phyloP scores from a whole-genome alignment of 2,329 filamentous ascomycete genomes.

The Arthroderma uncinatum region DNA sequence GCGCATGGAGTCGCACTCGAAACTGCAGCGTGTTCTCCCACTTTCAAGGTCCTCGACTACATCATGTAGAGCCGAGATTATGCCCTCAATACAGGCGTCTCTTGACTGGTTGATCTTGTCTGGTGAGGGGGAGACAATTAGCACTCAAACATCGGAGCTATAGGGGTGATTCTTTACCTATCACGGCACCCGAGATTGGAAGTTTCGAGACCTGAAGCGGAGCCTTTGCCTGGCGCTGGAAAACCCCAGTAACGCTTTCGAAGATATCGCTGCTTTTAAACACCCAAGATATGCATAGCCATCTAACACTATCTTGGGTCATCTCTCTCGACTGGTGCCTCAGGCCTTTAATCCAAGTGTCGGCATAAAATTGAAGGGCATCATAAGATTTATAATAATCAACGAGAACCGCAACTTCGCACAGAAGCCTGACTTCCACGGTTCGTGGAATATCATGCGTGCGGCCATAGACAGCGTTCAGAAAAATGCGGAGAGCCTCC shows the following conservation, averaged over 20 bases:
- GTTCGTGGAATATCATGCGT: neutral
- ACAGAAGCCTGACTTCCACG: slow-evolving; percentile 8
- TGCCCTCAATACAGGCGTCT: neutral
- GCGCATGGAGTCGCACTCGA: too few relatives aligned
- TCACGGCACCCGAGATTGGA: neutral
- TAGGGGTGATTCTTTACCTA: neutral
- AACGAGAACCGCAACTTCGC: slow-evolving; percentile 13
- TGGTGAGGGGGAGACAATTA: neutral
- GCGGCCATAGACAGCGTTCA: neutral
- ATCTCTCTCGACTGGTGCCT: neutral
- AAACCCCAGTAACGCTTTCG: neutral
- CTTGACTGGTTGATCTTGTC: neutral
- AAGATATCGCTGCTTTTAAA: neutral
- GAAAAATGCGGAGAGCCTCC: neutral
- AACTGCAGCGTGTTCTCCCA: neutral
- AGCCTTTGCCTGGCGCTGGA: neutral
- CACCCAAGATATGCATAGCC: neutral
- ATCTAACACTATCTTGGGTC: neutral
- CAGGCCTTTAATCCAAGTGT: slow-evolving; percentile 14
- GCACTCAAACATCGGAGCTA: too few relatives aligned
- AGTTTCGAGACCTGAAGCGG: neutral
- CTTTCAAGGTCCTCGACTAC: neutral
- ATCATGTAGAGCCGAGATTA: neutral
- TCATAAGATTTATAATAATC: slow-evolving; percentile 19
- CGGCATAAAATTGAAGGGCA: slow-evolving; percentile 11